A percentile compares a stretch with the other conserved stretches of the same genome.
phyloP scores from a whole-genome alignment of 768 basidiomycete genomes.

The Panaeolus papilionaceus region DNA sequence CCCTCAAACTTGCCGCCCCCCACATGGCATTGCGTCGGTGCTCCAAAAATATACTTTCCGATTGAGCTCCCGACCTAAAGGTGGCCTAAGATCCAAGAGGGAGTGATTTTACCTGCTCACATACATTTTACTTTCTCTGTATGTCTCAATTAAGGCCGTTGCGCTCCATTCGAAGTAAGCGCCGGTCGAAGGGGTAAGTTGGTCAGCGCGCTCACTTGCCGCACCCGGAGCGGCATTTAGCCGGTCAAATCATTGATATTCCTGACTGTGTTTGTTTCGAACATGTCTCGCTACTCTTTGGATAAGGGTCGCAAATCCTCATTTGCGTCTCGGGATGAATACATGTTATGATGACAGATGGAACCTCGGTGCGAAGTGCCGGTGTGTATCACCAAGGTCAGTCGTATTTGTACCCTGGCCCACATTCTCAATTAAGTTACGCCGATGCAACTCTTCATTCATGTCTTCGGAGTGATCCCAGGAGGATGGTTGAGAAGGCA shows the following conservation, averaged over 20 bases:
- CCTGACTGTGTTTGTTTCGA: not conserved
- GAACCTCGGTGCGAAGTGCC: slow-evolving; percentile 4
- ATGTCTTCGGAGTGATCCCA: not conserved
- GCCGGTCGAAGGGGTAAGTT: not conserved
- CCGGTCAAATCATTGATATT: slow-evolving; percentile 3
- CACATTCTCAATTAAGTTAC: slow-evolving; percentile 13
- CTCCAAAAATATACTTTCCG: slow-evolving; percentile 12
- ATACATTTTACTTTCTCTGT: no score
- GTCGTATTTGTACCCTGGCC: slow-evolving; percentile 3
- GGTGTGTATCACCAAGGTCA: not conserved
- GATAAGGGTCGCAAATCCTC: slow-evolving; percentile 14
- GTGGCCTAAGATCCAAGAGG: not conserved
- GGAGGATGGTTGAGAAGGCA: not conserved
- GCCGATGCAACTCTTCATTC: slow-evolving; percentile 2
- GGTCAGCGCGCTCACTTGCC: slow-evolving; percentile 12
- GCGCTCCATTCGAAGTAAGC: not conserved
- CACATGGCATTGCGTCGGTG: not conserved
- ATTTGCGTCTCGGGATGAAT: not conserved
- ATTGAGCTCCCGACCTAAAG: not conserved
- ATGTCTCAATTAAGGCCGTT: not conserved
- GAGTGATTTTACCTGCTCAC: not conserved
- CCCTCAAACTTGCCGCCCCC: not conserved
- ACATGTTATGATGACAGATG: slow-evolving; percentile 3
- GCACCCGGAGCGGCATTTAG: slow-evolving; percentile 6
- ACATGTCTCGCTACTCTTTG: not conserved